Conservation (phyloP, 441 rosid genomes). For the Francoa sonchifolia region DNA sequence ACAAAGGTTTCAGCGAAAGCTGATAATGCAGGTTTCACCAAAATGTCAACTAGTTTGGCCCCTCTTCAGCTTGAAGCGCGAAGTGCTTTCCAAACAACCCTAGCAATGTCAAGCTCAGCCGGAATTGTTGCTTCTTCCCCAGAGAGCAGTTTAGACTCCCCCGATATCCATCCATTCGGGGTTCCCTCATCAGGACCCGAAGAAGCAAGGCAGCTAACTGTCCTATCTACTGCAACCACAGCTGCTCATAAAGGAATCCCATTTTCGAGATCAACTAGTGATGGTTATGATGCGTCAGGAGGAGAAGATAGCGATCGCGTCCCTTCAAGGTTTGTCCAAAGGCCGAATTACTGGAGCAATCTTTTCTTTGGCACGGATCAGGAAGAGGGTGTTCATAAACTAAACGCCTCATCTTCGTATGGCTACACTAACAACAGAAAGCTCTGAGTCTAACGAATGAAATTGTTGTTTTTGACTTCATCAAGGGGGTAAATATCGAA, state of each 20-base stretch:
- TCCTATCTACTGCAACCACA: constrained; percentile 31
- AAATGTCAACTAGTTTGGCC: constrained; percentile 58
- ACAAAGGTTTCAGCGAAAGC: constrained; percentile 31
- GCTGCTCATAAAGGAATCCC: constrained; percentile 50
- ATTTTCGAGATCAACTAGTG: constrained; percentile 81
- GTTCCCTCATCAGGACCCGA: constrained; percentile 72
- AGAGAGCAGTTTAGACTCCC: constrained; percentile 92
- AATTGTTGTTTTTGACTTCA: constrained; percentile 11
- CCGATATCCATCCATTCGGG: constrained; percentile 82
- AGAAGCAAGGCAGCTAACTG: constrained; percentile 52
- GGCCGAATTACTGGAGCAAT: constrained; percentile 50
- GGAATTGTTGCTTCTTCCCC: constrained; percentile 78
- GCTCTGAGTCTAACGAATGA: constrained; percentile 18
- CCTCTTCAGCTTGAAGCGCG: constrained; percentile 95
- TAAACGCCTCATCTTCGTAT: constrained; percentile 43
- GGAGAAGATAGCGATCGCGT: constrained; percentile 97
- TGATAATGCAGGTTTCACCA: constrained; percentile 33
- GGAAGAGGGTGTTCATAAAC: constrained; percentile 33
- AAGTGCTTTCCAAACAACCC: constrained; percentile 89
- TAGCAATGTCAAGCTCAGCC: constrained; percentile 62
- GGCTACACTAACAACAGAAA: constrained; percentile 30
- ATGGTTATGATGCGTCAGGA: constrained; percentile 97
- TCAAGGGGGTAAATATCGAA: constrained; percentile 7
- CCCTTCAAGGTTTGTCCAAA: constrained; percentile 60
- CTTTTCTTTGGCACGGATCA: constrained; percentile 37